Evolutionary conservation across 371 early-diverging fungal genomes (phyloP).

Genomic region (Mortierella sp.): DNA sequence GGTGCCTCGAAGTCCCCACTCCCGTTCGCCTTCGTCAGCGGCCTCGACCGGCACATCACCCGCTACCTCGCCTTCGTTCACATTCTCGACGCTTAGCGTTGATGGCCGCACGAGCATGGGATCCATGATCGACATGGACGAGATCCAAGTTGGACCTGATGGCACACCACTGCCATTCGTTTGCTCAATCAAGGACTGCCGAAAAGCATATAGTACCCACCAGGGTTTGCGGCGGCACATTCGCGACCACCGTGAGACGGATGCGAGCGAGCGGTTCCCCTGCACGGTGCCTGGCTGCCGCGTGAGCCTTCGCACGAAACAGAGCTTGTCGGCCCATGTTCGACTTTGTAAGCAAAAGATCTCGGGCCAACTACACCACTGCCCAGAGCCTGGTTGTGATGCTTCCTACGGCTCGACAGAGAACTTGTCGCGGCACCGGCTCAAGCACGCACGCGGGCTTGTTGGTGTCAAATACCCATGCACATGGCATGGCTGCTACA

Average conservation of each 20-base stretch:
- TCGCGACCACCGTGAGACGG: constrained; percentile 37
- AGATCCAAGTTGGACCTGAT: constrained; percentile 3
- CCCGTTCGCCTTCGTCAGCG: no score
- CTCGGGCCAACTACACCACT: constrained; percentile 1
- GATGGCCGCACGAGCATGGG: no score
- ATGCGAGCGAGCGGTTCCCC: constrained; percentile 16
- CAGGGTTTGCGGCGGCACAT: constrained; percentile 37
- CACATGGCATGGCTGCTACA: constrained; percentile 34
- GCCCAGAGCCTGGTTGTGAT: constrained; percentile 22
- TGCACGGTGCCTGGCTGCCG: constrained; percentile 35
- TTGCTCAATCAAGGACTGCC: constrained; percentile 34
- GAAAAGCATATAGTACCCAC: constrained; percentile 28
- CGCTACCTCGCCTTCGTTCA: no score
- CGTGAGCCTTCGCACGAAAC: constrained; percentile 29
- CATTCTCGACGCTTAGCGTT: no score
- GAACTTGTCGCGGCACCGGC: constrained; percentile 19
- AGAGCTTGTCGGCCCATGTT: constrained; percentile 37
- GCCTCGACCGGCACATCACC: no score
- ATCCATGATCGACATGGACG: neutral
- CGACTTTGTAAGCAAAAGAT: constrained; percentile 35
- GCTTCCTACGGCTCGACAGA: constrained; percentile 13
- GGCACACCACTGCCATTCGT: constrained; percentile 13
- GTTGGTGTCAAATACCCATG: constrained; percentile 41
- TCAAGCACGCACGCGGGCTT: constrained; percentile 17
- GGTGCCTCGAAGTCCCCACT: no score